phyloP scores from a whole-genome alignment of 2,329 filamentous ascomycete species.

The Epichloe amarillans region DNA sequence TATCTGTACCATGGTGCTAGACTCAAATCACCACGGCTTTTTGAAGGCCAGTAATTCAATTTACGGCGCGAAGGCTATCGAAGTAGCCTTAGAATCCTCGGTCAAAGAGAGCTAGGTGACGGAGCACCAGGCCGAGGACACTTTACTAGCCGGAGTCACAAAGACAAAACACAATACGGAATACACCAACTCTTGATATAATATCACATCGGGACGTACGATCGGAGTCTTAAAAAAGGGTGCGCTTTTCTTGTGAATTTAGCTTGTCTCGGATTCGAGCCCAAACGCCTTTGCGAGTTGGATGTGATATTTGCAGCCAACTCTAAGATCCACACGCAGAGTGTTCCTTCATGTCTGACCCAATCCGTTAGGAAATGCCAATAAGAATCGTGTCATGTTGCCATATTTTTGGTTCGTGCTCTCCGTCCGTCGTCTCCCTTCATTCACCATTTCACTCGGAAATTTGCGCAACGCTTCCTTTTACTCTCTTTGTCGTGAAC shows the following conservation, averaged over 20 bases:
- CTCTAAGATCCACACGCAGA: constrained; percentile 23
- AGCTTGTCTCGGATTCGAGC: constrained; percentile 30
- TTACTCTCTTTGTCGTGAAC: constrained; percentile 3
- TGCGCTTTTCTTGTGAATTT: constrained; percentile 9
- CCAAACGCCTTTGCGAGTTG: constrained; percentile 31
- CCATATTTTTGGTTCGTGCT: neutral
- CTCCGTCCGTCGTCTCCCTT: neutral
- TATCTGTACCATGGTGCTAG: constrained; percentile 50
- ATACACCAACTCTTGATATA: constrained; percentile 4
- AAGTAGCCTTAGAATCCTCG: constrained; percentile 42
- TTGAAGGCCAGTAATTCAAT: constrained; percentile 41
- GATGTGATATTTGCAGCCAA: constrained; percentile 31
- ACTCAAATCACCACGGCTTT: constrained; percentile 46
- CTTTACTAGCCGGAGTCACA: constrained; percentile 38
- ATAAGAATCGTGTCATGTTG: constrained; percentile 7
- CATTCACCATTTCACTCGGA: constrained; percentile 4
- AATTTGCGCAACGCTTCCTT: constrained; percentile 5
- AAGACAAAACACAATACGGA: neutral
- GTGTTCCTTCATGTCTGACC: constrained; percentile 20
- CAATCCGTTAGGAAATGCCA: constrained; percentile 13
- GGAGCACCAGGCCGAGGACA: constrained; percentile 31
- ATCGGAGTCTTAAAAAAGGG: neutral
- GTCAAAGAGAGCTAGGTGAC: constrained; percentile 19
- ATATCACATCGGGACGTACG: constrained; percentile 7
- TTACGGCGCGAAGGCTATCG: constrained; percentile 47